phyloP scores from a whole-genome alignment of 805 yeast genomes.

The Candida adriatica region DNA sequence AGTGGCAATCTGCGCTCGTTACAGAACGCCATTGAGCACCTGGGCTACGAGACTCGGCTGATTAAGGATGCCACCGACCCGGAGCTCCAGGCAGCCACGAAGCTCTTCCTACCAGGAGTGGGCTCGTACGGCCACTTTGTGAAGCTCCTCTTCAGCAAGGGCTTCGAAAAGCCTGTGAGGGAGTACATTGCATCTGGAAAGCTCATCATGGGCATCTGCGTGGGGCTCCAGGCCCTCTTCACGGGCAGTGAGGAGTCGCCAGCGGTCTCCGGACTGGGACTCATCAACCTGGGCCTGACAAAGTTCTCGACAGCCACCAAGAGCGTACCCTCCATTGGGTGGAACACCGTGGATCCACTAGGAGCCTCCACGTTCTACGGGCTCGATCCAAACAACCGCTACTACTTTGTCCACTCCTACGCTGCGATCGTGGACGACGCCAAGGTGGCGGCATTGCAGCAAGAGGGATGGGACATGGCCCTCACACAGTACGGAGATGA shows the following conservation, averaged over 20 bases:
- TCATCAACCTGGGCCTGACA: slow-evolving; percentile 43
- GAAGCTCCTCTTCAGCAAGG: slow-evolving; percentile 51
- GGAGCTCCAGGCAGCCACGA: slow-evolving; percentile 37
- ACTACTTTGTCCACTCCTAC: slow-evolving; percentile 93
- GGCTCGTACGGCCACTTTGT: slow-evolving; percentile 97
- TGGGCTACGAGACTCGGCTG: slow-evolving; percentile 65
- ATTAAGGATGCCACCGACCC: slow-evolving; percentile 56
- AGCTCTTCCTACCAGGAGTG: slow-evolving; percentile 87
- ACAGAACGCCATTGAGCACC: slow-evolving; percentile 71
- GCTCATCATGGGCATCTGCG: slow-evolving; percentile 95
- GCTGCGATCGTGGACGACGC: slow-evolving; percentile 58
- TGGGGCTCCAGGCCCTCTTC: slow-evolving; percentile 87
- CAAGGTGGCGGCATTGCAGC: slow-evolving; percentile 26
- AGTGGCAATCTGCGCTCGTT: slow-evolving; percentile 91
- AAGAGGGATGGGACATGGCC: slow-evolving; percentile 66
- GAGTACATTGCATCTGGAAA: slow-evolving; percentile 69
- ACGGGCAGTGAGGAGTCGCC: slow-evolving; percentile 70
- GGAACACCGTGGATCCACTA: slow-evolving; percentile 53
- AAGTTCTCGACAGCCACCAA: slow-evolving; percentile 59
- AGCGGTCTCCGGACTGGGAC: slow-evolving; percentile 51
- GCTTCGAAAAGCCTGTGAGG: slow-evolving; percentile 58
- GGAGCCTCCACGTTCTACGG: slow-evolving; percentile 43
- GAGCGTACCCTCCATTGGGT: slow-evolving; percentile 95
- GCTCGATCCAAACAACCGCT: slow-evolving; percentile 59
- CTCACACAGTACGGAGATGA: slow-evolving; percentile 71